phyloP scores from a whole-genome alignment of 139 green algal genomes.

The Tetraselmis striata region DNA sequence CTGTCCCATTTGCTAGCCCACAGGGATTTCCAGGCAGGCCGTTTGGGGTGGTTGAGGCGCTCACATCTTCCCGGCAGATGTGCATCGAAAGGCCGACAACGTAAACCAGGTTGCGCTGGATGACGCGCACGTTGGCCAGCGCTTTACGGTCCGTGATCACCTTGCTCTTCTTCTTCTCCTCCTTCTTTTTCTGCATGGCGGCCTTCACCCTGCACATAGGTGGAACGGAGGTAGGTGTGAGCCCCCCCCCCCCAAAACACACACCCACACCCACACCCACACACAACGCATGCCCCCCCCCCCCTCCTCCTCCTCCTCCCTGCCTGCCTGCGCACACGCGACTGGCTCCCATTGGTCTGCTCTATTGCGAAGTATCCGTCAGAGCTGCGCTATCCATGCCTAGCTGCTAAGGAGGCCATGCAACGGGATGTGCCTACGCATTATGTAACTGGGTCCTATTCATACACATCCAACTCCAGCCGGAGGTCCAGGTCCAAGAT shows the following conservation, averaged over 20 bases:
- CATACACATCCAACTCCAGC: not conserved
- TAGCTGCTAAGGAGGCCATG: not conserved
- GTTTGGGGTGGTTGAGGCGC: too few relatives aligned
- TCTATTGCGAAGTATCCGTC: not conserved
- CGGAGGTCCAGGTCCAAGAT: not conserved
- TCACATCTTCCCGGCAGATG: slow-evolving; percentile 73
- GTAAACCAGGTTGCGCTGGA: slow-evolving; percentile 91
- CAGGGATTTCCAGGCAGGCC: too few relatives aligned
- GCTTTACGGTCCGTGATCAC: not conserved
- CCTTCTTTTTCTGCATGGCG: slow-evolving; percentile 19
- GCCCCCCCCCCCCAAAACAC: too few relatives aligned
- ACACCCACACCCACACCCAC: too few relatives aligned
- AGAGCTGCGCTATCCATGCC: not conserved
- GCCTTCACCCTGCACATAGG: not conserved
- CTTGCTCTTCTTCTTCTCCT: slow-evolving; percentile 31
- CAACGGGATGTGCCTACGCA: not conserved
- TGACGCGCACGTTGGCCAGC: slow-evolving; percentile 75
- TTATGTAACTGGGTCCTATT: too few relatives aligned
- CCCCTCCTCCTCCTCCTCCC: slow-evolving; percentile 38
- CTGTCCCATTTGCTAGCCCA: too few relatives aligned
- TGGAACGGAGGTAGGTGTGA: too few relatives aligned
- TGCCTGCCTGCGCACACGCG: slow-evolving; percentile 33
- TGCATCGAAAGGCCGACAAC: slow-evolving; percentile 72
- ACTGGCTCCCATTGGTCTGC: slow-evolving; percentile 15
- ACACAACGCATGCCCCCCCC: too few relatives aligned